Evolutionary conservation across 208 protist genomes (phyloP), one percentile per base, ranked within the genome.

Genomic region (Kentomonas sorsogonicus): DNA sequence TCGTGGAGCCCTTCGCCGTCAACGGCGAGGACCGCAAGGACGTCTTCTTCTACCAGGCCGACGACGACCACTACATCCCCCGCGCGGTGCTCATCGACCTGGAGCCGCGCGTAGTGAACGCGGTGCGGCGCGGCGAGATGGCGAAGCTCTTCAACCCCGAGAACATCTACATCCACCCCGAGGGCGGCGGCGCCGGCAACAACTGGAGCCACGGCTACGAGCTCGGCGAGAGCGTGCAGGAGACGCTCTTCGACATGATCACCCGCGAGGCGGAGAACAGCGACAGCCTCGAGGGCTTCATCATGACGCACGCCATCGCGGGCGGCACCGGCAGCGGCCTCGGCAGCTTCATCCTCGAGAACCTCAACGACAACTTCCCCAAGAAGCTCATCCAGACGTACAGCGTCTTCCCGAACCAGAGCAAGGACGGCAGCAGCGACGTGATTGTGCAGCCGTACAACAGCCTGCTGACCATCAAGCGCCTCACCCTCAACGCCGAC

Each of bases 371-470:
- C 62, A 83, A 94, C 20, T 98, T 95, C 60, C 96, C 96, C 2
- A 98, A 99, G 74, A 99, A 99, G 79, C 71, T 99, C 3, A 96
- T 99, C 38, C 96, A 99, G 71, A 99, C 99, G 2, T 99, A 99
- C 77, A 99, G 94, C 30, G 98, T 99, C 13, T 99, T 99, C 67
- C 98, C 98, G 3, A 87, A 92, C 63, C 71, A 89, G 50, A 80
- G 79, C 4, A 73, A 72, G 30, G 78, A 72, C 5, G 83, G 78
- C 11, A 81, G 86, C 38, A 86, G 68, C 51, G 98, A 99, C 58
- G 96, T 99, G 10, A 99, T 99, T 52, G 98, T 99, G 31, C 97
- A 99, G 77, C 97, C 98, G n/a, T 99, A 99, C 82, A 99, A 99
- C 71, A 97, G 95, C 18, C 56, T 99, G 7, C 77, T 99, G 3